Conservation (phyloP, 352 stramenopile species). For the Phytophthora crassamura region DNA sequence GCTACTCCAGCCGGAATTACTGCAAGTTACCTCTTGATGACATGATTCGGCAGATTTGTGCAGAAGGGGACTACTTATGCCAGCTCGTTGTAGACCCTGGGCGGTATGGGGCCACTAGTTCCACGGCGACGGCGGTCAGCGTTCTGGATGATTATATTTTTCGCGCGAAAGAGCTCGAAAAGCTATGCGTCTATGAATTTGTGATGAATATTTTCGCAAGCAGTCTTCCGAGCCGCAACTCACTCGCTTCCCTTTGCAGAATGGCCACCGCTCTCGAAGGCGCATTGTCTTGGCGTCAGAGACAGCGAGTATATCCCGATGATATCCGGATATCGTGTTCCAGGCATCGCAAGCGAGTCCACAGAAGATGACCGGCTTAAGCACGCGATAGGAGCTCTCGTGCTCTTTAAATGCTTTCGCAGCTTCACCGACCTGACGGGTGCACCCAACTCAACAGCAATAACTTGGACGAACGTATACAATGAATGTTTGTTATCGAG, state of each 20-base stretch:
- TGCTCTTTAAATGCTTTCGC: background rate
- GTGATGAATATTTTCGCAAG: constrained; percentile 3
- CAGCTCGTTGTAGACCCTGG: too few relatives aligned
- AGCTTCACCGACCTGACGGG: background rate
- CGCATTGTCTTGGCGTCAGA: background rate
- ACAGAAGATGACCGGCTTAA: background rate
- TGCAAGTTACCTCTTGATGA: background rate
- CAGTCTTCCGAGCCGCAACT: background rate
- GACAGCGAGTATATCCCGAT: background rate
- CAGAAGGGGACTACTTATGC: background rate
- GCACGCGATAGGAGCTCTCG: background rate
- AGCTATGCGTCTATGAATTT: constrained; percentile 1
- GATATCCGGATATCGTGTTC: background rate
- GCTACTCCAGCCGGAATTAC: background rate
- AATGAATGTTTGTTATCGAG: background rate
- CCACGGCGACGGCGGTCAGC: background rate
- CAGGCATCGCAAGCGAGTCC: background rate
- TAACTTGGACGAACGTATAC: background rate
- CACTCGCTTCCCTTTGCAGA: background rate
- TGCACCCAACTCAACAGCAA: background rate
- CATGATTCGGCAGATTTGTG: background rate
- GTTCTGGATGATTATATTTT: constrained; percentile 4
- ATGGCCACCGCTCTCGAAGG: background rate
- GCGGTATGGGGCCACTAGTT: background rate
- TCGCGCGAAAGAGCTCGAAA: background rate